Evolutionary conservation across 805 yeast genomes (phyloP), one percentile per base, ranked within the genome.

Genomic region (Cephaloascus fragrans): DNA sequence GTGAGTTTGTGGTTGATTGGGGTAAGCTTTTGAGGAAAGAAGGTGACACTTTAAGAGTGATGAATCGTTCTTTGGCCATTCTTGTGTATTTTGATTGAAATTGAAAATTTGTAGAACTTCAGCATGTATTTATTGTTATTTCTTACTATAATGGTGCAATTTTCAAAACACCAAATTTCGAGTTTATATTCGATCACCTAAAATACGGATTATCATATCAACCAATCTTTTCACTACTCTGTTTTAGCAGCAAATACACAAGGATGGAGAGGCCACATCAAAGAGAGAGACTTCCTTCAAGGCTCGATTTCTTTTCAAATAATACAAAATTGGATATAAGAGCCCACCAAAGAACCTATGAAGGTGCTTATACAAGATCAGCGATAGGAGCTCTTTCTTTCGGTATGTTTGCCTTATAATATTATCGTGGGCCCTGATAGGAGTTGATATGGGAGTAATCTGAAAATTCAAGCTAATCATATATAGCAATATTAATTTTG

Each of bases 281-380:
- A n/a, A 31, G 33, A 16, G 48, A 46, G 28, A 43, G 66, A 26
- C 44, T 50, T 4, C 62, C 64, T 4, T 60, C 69, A 1, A 37
- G 60, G 17, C 47, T 66, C 10, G 65, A 64, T 35, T 51, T 62
- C 14, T 57, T 69, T 4, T 57, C 71, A 3, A 55, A 65, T 31
- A 57, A 55, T 3, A 63, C 62, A 39, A 67, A 69, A 47, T 55
- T 74, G 19, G 80, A 75, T 45, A 64, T 75, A 3, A 46, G 81
- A 47, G 93, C 90, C 0, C 82, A 81, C 48, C 93, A 84, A 56
- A 57, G 95, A 41, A 84, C 94, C 0, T 84, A 83, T 50, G 93
- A 84, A 51, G 95, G 94, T 0, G 89, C 94, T 1, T 84, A 85
- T 51, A 66, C 81, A 19, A 58, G 95, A 38, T 75, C 89, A 0